Percentiles rank a stretch among this genome's conserved stretches.
phyloP scores from a whole-genome alignment of 2,329 filamentous ascomycete genomes.

The Cytospora piceae region DNA sequence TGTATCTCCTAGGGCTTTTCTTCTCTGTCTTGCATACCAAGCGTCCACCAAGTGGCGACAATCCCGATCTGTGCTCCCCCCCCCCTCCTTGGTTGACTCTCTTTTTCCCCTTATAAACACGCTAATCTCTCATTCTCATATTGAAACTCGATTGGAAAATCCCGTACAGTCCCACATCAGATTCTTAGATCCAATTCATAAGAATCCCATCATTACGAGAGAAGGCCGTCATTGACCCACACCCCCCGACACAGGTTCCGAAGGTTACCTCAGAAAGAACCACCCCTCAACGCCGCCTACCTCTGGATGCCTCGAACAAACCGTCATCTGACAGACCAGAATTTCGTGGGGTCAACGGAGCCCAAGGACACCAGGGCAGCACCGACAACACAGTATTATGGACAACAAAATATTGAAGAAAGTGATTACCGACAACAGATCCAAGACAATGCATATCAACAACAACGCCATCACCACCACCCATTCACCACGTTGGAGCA shows the following conservation, averaged over 20 bases:
- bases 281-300: too few relatives aligned
- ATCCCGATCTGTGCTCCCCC: background rate
- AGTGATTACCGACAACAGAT: background rate
- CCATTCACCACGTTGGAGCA: background rate
- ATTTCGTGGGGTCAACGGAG: background rate
- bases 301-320: background rate
- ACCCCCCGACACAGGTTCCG: background rate
- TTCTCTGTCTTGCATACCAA: background rate
- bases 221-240: background rate
- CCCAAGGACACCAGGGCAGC: background rate
- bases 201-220: background rate
- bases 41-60: background rate
- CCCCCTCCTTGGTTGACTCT: background rate
- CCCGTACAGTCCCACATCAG: background rate
- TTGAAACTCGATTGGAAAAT: background rate
- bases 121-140: background rate
- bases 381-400: background rate
- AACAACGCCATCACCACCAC: background rate
- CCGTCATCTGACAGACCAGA: background rate
- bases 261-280: background rate
- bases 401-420: background rate
- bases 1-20: background rate
- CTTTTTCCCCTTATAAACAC: background rate
- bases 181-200: background rate
- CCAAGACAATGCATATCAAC: background rate